Conservation (phyloP, 2,329 filamentous ascomycete genomes). For the Fusarium sororula region DNA sequence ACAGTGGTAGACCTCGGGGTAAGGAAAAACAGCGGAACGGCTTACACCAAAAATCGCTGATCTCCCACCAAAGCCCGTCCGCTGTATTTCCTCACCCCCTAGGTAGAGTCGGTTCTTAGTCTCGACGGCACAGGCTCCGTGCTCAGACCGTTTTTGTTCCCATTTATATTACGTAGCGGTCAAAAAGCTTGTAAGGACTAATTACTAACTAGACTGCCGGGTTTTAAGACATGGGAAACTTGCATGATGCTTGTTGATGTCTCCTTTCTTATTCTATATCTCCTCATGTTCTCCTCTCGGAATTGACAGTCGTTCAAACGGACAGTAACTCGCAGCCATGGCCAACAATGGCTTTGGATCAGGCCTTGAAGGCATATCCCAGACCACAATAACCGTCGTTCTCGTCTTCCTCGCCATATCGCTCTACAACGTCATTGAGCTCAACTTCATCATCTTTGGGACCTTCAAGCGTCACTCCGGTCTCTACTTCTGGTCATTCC, state of each 20-base stretch:
- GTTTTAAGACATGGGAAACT: background rate
- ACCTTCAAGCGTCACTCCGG: conserved; percentile 49
- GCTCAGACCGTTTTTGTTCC: background rate
- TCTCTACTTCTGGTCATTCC: conserved; percentile 53
- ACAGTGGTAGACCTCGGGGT: too few relatives aligned
- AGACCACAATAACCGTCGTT: conserved; percentile 36
- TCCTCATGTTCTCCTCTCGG: background rate
- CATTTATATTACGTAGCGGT: conserved; percentile 21
- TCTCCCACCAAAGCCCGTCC: too few relatives aligned
- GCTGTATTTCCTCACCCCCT: too few relatives aligned
- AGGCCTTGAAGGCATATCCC: conserved; percentile 33
- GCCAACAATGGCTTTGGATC: conserved; percentile 34
- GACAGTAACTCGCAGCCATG: conserved; percentile 5
- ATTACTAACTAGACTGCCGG: background rate
- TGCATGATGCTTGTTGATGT: background rate
- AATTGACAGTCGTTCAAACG: background rate
- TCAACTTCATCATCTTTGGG: conserved; percentile 48
- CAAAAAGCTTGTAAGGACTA: background rate
- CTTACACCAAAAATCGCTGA: too few relatives aligned
- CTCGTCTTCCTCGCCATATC: conserved; percentile 46
- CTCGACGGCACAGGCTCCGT: background rate
- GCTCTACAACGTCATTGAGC: conserved; percentile 50
- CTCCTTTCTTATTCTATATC: too few relatives aligned
- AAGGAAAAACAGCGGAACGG: too few relatives aligned
- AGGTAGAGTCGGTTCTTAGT: background rate